Evolutionary conservation across 192 early-diverging fungal species (phyloP).

Genomic region (Rhizophagus sp.): DNA sequence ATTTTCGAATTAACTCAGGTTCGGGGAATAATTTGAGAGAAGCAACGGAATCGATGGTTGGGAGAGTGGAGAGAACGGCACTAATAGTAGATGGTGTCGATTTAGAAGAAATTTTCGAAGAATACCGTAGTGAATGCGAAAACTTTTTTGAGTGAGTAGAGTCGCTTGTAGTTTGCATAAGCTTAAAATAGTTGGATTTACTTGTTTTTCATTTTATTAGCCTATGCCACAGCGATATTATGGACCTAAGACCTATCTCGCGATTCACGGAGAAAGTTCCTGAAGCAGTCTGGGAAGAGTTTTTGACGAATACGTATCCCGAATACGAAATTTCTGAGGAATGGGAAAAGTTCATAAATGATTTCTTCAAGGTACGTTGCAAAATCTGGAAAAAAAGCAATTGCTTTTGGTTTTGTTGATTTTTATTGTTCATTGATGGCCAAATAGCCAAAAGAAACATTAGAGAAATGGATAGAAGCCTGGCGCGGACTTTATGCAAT

Average conservation of each 20-base stretch:
- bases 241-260: too few relatives aligned
- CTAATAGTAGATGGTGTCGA: constrained; percentile 16
- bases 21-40: neutral
- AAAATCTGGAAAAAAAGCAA: neutral
- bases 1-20: neutral
- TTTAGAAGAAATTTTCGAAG: constrained; percentile 24
- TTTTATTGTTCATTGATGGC: constrained; percentile 1
- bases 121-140: neutral
- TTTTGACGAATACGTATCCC: constrained; percentile 14
- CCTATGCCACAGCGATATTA: constrained; percentile 4
- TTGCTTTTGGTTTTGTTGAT: neutral
- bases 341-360: constrained; percentile 14
- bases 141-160: too few relatives aligned
- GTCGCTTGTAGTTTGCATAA: neutral
- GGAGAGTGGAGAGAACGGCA: constrained; percentile 21
- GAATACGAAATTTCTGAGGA: constrained; percentile 3
- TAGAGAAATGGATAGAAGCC: neutral
- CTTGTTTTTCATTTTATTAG: neutral
- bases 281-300: constrained; percentile 3
- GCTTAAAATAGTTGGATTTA: neutral
- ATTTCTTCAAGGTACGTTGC: constrained; percentile 16
- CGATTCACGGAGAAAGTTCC: neutral
- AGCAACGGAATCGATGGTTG: constrained; percentile 24
- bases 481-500: constrained; percentile 21
- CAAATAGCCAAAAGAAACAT: constrained; percentile 5